Base-by-base conservation (phyloP, 1,139 yeast species). In the Magnusiomyces paraingens region DNA sequence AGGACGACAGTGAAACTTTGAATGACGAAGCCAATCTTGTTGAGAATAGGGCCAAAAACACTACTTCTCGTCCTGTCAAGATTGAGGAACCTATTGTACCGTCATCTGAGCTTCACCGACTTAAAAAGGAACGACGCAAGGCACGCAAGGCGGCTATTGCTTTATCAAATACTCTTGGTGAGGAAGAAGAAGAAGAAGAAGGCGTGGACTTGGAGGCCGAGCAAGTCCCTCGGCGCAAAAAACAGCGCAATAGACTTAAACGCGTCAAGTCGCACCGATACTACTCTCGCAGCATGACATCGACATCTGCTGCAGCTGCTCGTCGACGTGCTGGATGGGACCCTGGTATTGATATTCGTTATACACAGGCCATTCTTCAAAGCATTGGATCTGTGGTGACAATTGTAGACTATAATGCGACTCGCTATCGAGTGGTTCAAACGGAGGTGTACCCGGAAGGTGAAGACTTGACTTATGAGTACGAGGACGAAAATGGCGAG, bases 291-390 rank as follows among this genome's bases (percentile, higher is more conserved):
- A 47, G 55, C 39, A 53, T 56, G 46, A 60, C 60, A 11, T 36
- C 38, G n/a, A 20, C 32, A 2, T 47, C 55, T 8, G 58, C 58
- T 22, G 53, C 57, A 18, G 60, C 61, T 15, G 60, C 62, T 12
- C 51, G 57, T 59, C 75, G 57, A 38, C 61, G 61, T 35, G 74
- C 78, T 6, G 76, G 73, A 20, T 76, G 80, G 79, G 84, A 80
- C 59, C 83, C 84, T 0, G 83, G 84, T 15, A 72, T 79, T 26
- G 77, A 79, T 60, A 69, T 78, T 36, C 63, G 72, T 4, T 75
- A 77, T 1, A 78, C 80, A 1, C 73, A 70, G 36, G 81, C 79
- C 5, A 70, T 76, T 11, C 62, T 79, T n/a, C 70, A 72, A 18
- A 72, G 81, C 0, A 70, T 73, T 3, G 81, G 81, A 0, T 76